A percentile compares a stretch with the other conserved stretches of the same genome.
Conservation (phyloP, 352 stramenopile genomes). For the Plasmopara muralis region DNA sequence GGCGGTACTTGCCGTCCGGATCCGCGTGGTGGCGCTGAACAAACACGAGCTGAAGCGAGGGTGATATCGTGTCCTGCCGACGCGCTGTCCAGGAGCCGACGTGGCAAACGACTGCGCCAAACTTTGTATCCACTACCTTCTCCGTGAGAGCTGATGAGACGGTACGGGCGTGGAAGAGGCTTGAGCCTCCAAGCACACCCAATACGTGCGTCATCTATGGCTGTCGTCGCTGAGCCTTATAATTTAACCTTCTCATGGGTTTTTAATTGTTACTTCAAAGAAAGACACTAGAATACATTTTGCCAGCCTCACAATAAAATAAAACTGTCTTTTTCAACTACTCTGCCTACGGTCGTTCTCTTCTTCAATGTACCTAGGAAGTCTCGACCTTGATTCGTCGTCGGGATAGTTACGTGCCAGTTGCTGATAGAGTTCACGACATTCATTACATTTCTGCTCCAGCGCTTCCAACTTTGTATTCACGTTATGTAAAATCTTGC, state of each 20-base stretch:
- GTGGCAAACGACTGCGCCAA: slow-evolving; percentile 54
- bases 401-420: slow-evolving; percentile 15
- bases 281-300: too few species aligned
- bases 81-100: slow-evolving; percentile 40
- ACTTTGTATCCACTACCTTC: slow-evolving; percentile 58
- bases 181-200: slow-evolving; percentile 80
- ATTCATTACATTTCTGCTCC: slow-evolving; percentile 28
- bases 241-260: too few species aligned
- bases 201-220: slow-evolving; percentile 35
- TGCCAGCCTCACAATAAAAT: too few species aligned
- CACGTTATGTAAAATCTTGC: slow-evolving; percentile 6
- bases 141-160: slow-evolving; percentile 49
- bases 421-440: slow-evolving; percentile 14
- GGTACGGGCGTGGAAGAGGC: slow-evolving; percentile 73
- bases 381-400: background rate
- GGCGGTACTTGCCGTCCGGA: slow-evolving; percentile 63
- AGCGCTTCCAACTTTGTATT: slow-evolving; percentile 15
- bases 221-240: too few species aligned
- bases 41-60: slow-evolving; percentile 62
- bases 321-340: too few species aligned
- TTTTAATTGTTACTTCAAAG: too few species aligned
- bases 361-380: too few species aligned
- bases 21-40: slow-evolving; percentile 82
- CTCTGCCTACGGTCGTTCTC: too few species aligned
- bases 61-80: slow-evolving; percentile 3